Base-by-base conservation (phyloP, 768 basidiomycete species). In the Tricholomella constricta region DNA sequence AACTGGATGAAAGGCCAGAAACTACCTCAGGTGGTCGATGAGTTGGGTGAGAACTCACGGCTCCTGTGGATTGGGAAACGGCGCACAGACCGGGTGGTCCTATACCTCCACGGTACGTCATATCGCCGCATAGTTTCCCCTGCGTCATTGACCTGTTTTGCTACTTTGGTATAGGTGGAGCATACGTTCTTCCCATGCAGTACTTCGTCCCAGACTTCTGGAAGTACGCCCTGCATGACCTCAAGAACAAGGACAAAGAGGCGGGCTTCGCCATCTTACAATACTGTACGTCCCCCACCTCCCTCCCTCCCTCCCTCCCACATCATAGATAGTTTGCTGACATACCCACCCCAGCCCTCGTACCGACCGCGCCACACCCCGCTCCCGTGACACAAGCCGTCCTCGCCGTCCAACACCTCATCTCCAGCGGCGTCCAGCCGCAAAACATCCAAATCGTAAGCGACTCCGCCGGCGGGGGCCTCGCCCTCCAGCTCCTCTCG, bases 381-480 rank as follows among this genome's bases (percentile, higher is more conserved):
- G 64, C 61, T 4, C 71, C 65, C 34, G 54, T 70, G 4, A 55
- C 55, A 4, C 70, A 72, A 53, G 60, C 61, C 2, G 25, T 58
- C 2, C 36, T 60, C 2, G 68, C 68, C 0, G 46, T 71, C 11
- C 55, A 70, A 19, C 69, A 68, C 48, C 60, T 73, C 17, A 19
- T 67, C 1, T 62, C 62, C 0, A 55, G 49, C 1, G 70, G 69
- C 2, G 60, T 71, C 2, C 47, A 60, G 6, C 67, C 68, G 0
- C 47, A 53, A 34, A 64, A 68, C 25, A 58, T 73, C 22, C 59
- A 67, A 41, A 36, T 73, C 2, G 60, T 62, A 1, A 68, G 69
- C 3, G 71, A 73, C 35, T 73, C 72, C 6, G 72, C 72, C 8
- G 71, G 71, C 11, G 71, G 52, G 2, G 65, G 68, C 45, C 64